A percentile compares a stretch with the other conserved stretches of the same genome.
phyloP scores from a whole-genome alignment of 306 rosid species.

The Quercus suber region DNA sequence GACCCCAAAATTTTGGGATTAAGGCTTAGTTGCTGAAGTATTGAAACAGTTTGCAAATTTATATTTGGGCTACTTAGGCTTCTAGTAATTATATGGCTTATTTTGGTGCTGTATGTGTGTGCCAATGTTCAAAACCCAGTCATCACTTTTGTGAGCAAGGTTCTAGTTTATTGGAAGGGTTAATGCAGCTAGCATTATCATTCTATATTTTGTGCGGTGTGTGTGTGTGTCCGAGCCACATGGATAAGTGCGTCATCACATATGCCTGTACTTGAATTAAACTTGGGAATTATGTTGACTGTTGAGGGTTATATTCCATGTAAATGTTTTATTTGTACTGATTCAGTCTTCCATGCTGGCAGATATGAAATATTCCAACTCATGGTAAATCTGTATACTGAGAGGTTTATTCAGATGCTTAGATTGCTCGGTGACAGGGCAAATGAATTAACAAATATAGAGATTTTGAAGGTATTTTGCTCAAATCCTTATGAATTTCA shows the following conservation, averaged over 20 bases:
- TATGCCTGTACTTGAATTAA: not conserved
- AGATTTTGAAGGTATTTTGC: constrained; percentile 80
- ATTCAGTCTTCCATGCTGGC: constrained; percentile 36
- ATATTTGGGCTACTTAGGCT: not conserved
- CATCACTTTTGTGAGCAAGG: not conserved
- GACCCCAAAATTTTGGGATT: no score
- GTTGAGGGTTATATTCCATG: constrained; percentile 11
- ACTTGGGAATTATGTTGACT: not conserved
- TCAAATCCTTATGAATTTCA: constrained; percentile 19
- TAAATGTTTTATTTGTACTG: constrained; percentile 14
- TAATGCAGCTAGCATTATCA: not conserved
- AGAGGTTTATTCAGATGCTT: constrained; percentile 97
- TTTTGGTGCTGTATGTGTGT: not conserved
- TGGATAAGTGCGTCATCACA: not conserved
- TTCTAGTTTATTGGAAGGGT: not conserved
- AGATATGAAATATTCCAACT: constrained; percentile 98
- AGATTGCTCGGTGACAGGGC: constrained; percentile 93
- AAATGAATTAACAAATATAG: constrained; percentile 80
- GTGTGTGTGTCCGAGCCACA: not conserved
- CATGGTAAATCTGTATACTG: constrained; percentile 93
- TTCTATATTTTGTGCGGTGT: not conserved
- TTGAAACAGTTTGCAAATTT: not conserved
- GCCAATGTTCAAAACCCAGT: not conserved
- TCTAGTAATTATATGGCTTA: not conserved
- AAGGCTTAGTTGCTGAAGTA: no score